Percentiles rank a stretch among this genome's conserved stretches.
These are phyloP conservation scores for Prunella vulgaris DNA, from an alignment of 257 asterid species.

Conservation along the genomic window DNA sequence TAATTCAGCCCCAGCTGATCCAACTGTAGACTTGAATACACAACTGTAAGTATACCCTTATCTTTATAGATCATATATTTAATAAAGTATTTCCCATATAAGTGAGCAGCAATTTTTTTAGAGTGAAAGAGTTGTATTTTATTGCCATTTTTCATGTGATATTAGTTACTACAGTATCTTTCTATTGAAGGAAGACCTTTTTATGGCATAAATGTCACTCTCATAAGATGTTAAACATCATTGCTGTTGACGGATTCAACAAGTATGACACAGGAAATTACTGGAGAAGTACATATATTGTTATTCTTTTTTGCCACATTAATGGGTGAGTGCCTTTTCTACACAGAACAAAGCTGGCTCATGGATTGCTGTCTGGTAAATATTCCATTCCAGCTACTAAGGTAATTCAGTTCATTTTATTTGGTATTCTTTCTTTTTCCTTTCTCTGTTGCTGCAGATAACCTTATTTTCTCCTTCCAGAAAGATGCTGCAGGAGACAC, in stretches of 20 bases:
- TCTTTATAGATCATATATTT: neutral
- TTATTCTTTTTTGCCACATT: neutral
- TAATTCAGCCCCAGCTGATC: slow-evolving; percentile 85
- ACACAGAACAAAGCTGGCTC: slow-evolving; percentile 84
- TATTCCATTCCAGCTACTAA: slow-evolving; percentile 64
- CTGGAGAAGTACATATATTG: neutral
- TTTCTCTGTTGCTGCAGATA: slow-evolving; percentile 13
- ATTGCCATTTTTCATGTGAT: neutral
- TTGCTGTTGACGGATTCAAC: neutral
- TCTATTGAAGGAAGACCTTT: neutral
- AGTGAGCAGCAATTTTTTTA: neutral
- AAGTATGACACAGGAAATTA: neutral
- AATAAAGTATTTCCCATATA: neutral
- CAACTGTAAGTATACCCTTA: slow-evolving; percentile 70
- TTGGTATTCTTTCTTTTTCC: slow-evolving; percentile 9
- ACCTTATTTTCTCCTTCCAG: slow-evolving; percentile 32
- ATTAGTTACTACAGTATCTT: neutral
- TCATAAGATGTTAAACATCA: neutral
- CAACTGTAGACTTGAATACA: slow-evolving; percentile 84
- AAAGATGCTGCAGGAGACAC: slow-evolving; percentile 39
- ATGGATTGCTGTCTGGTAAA: slow-evolving; percentile 95
- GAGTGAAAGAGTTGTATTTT: slow-evolving; percentile 11
- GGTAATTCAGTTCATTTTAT: slow-evolving; percentile 40
- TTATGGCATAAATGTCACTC: neutral
- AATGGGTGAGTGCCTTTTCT: slow-evolving; percentile 18